Conservation (phyloP, 176 grass and related monocot genomes). For the Zoysia japonica region DNA sequence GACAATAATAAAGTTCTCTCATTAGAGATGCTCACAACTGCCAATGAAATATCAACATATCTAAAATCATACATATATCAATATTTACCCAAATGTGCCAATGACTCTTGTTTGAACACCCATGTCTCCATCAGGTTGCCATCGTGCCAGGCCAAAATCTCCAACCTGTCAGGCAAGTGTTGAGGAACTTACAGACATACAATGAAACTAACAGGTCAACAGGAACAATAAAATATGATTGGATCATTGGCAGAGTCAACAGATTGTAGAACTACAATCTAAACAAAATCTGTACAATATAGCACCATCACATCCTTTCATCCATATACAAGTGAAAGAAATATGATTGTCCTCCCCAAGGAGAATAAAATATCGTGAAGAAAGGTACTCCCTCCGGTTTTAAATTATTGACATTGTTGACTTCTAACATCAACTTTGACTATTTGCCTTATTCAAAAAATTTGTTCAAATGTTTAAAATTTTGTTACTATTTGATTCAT, state of each 20-base stretch:
- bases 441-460: no score
- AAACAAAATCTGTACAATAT: neutral
- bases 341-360: neutral
- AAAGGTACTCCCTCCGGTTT: neutral
- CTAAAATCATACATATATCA: neutral
- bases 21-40: slow-evolving; percentile 8
- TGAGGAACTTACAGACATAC: slow-evolving; percentile 15
- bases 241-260: neutral
- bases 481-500: no score
- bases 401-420: no score
- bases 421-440: no score
- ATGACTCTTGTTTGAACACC: slow-evolving; percentile 97
- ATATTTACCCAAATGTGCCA: slow-evolving; percentile 89
- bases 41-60: neutral
- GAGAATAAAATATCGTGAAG: neutral
- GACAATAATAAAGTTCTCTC: neutral
- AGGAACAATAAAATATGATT: slow-evolving; percentile 26
- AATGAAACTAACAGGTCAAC: slow-evolving; percentile 13
- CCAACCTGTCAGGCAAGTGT: slow-evolving; percentile 67
- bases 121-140: slow-evolving; percentile 95
- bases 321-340: neutral
- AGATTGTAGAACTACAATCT: slow-evolving; percentile 2
- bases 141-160: slow-evolving; percentile 91
- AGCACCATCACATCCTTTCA: slow-evolving; percentile 8
- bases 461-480: no score